Conservation (phyloP, 192 early-diverging fungal genomes). For the Entophlyctis helioformis region DNA sequence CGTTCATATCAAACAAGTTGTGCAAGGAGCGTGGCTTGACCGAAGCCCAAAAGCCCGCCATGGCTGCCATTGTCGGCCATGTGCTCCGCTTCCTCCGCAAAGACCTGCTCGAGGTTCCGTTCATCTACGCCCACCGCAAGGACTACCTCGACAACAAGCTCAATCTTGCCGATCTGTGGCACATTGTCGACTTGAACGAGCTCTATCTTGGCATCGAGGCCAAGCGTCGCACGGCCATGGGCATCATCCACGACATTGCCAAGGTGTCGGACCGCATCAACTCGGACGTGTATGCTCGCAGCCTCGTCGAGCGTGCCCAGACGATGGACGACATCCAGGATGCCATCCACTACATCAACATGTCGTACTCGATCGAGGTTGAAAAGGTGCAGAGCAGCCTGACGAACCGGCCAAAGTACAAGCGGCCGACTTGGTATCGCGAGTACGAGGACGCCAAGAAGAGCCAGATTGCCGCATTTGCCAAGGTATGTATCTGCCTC, state of each 20-base stretch:
- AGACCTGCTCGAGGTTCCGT: constrained; percentile 80
- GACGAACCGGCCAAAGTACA: no score
- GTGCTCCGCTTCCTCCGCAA: constrained; percentile 61
- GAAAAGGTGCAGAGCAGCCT: constrained; percentile 22
- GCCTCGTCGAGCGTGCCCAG: constrained; percentile 17
- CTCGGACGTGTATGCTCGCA: constrained; percentile 30
- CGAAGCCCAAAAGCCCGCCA: constrained; percentile 2
- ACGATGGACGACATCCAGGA: constrained; percentile 28
- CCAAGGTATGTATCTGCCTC: constrained; percentile 15
- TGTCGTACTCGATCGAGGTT: constrained; percentile 27
- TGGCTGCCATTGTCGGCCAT: constrained; percentile 19
- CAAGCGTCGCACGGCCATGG: constrained; percentile 19
- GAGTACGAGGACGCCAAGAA: constrained; percentile 30
- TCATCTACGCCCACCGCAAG: constrained; percentile 70
- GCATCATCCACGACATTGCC: constrained; percentile 25
- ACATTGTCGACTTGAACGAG: constrained; percentile 73
- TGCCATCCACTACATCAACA: constrained; percentile 35
- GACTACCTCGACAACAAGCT: constrained; percentile 74
- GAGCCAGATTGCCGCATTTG: constrained; percentile 24
- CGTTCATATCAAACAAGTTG: not conserved
- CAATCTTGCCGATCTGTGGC: constrained; percentile 68
- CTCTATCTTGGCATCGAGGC: constrained; percentile 62
- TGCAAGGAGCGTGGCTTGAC: constrained; percentile 4
- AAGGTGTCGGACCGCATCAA: constrained; percentile 32
- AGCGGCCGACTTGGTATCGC: no score